A percentile compares a stretch with the other conserved stretches of the same genome.
Evolutionary conservation across 116 monocot genomes (phyloP).

Genomic region (Phalaenopsis hybrid): DNA sequence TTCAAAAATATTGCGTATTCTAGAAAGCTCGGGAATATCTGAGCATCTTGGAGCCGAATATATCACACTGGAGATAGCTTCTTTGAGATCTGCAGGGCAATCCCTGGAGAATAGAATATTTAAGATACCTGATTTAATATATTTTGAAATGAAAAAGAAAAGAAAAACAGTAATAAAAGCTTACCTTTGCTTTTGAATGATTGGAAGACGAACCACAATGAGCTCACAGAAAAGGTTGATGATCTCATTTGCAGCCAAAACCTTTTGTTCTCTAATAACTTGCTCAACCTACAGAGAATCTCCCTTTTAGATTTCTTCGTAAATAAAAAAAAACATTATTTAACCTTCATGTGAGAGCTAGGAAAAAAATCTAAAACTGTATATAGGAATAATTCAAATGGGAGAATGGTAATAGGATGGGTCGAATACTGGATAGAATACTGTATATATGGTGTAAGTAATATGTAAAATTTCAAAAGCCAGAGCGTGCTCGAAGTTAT

Average conservation of each 20-base stretch:
- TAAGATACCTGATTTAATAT: background rate
- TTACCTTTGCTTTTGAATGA: conserved; percentile 81
- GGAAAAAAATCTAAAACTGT: background rate
- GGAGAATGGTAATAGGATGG: too few relatives aligned
- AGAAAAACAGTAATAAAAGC: background rate
- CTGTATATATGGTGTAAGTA: too few relatives aligned
- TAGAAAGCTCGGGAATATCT: conserved; percentile 75
- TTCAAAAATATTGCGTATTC: conserved; percentile 70
- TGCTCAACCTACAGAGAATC: conserved; percentile 96
- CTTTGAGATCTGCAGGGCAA: conserved; percentile 83
- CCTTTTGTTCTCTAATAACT: conserved; percentile 86
- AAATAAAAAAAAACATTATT: background rate
- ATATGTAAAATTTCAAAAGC: too few relatives aligned
- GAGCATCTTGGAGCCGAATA: conserved; percentile 95
- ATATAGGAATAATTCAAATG: background rate
- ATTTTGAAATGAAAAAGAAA: conserved; percentile 23
- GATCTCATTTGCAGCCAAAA: conserved; percentile 84
- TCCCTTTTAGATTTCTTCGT: too few relatives aligned
- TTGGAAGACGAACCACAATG: conserved; percentile 67
- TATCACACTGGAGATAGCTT: conserved; percentile 82
- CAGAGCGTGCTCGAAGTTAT: too few relatives aligned
- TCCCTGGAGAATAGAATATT: conserved; percentile 31
- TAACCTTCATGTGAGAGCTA: background rate
- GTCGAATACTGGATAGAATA: too few relatives aligned
- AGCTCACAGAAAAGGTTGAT: conserved; percentile 92